Conservation (phyloP, 306 rosid genomes). For the Fagus crenata region DNA sequence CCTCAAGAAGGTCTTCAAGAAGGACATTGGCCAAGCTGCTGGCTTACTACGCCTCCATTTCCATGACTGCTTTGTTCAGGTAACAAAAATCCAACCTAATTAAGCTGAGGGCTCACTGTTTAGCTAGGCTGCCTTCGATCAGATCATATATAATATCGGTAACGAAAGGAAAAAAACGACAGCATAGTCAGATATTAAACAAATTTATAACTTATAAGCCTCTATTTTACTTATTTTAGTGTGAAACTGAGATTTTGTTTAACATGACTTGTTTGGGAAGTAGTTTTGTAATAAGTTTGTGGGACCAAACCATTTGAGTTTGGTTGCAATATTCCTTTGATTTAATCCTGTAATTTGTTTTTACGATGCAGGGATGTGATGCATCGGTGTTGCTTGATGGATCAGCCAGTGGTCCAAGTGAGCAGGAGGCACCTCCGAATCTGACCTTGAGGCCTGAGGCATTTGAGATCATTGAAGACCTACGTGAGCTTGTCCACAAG, state of each 20-base stretch:
- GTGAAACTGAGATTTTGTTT: too few relatives aligned
- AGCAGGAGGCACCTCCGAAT: conserved; percentile 61
- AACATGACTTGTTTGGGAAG: too few relatives aligned
- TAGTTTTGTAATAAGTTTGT: too few relatives aligned
- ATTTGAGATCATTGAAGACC: conserved; percentile 53
- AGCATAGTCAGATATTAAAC: too few relatives aligned
- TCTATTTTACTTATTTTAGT: too few relatives aligned
- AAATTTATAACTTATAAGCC: too few relatives aligned
- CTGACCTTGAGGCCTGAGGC: conserved; percentile 43
- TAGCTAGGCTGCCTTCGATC: not conserved
- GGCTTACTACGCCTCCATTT: conserved; percentile 77
- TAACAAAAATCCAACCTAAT: not conserved
- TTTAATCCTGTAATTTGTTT: not conserved
- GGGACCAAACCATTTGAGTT: too few relatives aligned
- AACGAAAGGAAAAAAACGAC: too few relatives aligned
- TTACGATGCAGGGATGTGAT: conserved; percentile 63
- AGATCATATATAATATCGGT: too few relatives aligned
- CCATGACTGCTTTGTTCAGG: conserved; percentile 88
- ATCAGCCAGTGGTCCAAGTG: conserved; percentile 60
- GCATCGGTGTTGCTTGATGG: conserved; percentile 66
- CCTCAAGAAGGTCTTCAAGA: conserved; percentile 51
- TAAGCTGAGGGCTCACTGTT: not conserved
- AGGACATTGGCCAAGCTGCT: conserved; percentile 66
- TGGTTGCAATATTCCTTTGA: not conserved
- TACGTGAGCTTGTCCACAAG: conserved; percentile 40